Base-by-base conservation (phyloP, 371 early-diverging fungal species). In the Syncephalis fuscata region DNA sequence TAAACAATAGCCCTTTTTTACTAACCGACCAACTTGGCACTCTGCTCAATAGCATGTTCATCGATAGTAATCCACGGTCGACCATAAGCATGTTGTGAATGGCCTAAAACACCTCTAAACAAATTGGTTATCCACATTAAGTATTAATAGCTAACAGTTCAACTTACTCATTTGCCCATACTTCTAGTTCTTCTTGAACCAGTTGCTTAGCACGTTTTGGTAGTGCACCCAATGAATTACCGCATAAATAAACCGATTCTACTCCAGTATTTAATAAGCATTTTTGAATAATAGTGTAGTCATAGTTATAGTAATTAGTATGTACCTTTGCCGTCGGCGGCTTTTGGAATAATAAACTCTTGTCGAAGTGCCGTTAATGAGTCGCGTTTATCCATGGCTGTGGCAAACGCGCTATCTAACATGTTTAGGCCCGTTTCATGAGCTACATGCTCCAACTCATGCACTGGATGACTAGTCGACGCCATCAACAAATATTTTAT, bases 61-160 rank as follows among this genome's bases (percentile, higher is more conserved):
- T 92, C 92, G 45, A 85, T 74, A 14, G 73, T 64, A 22, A 78
- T 82, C 97, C 97, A 96, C 4, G 88, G 86, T n/a, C 95, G 78
- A 38, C 61, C 64, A 46, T 74, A 68, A 22, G 76, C 68, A 60
- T 94, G 94, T 37, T 70, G 67, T 63, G 83, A 82, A 64, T 96
- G 97, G 2, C 86, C 93, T 26, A 70, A 61, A 1, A 92, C 92
- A 22, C 88, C 93, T 19, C 80, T 78, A 44, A 14, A 47, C 2
- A 19, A 10, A 21, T 8, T 32, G 11, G 4, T 7, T 32, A 32
- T 11, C 4, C 32, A 32, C 32, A 32, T 24, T 47, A 24, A 39
- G 3, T 39, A 39, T 44, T 5, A 7, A n/a, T n/a, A n/a, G n/a
- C n/a, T n/a, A n/a, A n/a, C 21, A 40, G 43, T 36, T 27, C 51